A percentile compares a stretch with the other conserved stretches of the same genome.
Evolutionary conservation across 768 basidiomycete genomes (phyloP).

Genomic region (Gyrodon lividus): DNA sequence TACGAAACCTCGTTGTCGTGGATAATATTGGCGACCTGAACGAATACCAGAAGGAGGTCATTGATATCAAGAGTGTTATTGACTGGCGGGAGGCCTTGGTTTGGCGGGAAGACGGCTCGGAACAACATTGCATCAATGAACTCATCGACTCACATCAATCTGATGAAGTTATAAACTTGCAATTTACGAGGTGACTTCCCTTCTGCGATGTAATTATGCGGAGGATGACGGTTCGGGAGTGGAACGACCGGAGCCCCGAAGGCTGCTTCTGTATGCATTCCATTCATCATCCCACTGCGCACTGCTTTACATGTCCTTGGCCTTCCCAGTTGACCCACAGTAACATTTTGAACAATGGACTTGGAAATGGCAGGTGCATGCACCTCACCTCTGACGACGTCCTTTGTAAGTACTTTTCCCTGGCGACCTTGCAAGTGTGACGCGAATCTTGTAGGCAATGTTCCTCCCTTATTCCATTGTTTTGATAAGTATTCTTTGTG

Average conservation of each 20-base stretch:
- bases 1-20: slow-evolving; percentile 65
- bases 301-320: neutral
- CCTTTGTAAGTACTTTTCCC: slow-evolving; percentile 49
- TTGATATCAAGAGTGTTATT: slow-evolving; percentile 48
- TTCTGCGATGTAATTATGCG: neutral
- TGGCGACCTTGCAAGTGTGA: neutral
- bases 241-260: slow-evolving; percentile 82
- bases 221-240: slow-evolving; percentile 34
- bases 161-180: slow-evolving; percentile 78
- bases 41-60: slow-evolving; percentile 39
- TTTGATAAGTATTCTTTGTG: slow-evolving; percentile 67
- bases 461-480: slow-evolving; percentile 83
- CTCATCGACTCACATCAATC: slow-evolving; percentile 42
- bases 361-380: slow-evolving; percentile 74
- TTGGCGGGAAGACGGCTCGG: slow-evolving; percentile 57
- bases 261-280: slow-evolving; percentile 67
- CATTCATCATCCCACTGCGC: neutral
- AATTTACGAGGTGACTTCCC: slow-evolving; percentile 71
- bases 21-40: slow-evolving; percentile 50
- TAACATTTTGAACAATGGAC: slow-evolving; percentile 76
- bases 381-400: slow-evolving; percentile 60
- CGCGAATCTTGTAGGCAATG: slow-evolving; percentile 55
- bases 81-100: slow-evolving; percentile 74
- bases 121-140: slow-evolving; percentile 44
- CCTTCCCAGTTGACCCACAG: slow-evolving; percentile 65